Evolutionary conservation across 2,329 filamentous ascomycete species (phyloP).

Genomic region (Scorias spongiosa): DNA sequence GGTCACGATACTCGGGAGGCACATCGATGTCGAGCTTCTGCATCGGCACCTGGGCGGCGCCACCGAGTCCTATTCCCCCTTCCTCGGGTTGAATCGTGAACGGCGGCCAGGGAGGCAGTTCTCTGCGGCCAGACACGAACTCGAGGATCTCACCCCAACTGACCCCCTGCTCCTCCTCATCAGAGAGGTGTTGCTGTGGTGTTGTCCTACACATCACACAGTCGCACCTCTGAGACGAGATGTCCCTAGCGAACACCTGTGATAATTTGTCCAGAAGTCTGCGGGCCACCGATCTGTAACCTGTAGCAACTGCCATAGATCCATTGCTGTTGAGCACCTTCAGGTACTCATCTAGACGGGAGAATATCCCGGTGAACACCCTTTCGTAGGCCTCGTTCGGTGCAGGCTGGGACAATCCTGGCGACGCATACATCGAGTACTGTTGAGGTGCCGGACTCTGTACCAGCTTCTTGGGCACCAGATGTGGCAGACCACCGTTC

Average conservation of each 20-base stretch:
- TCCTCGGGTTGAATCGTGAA: constrained; percentile 53
- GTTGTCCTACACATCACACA: constrained; percentile 66
- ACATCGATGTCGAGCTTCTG: constrained; percentile 86
- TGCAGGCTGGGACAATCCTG: constrained; percentile 26
- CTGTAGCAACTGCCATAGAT: constrained; percentile 85
- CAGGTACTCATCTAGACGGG: constrained; percentile 72
- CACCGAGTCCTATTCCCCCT: constrained; percentile 39
- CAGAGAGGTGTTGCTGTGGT: constrained; percentile 24
- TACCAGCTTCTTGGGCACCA: constrained; percentile 60
- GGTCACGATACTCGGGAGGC: constrained; percentile 80
- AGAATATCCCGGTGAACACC: constrained; percentile 70
- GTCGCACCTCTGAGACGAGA: constrained; percentile 69
- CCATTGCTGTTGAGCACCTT: constrained; percentile 69
- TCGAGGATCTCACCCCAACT: constrained; percentile 95
- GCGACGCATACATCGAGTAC: constrained; percentile 44
- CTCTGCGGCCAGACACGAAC: constrained; percentile 73
- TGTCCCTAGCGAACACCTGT: constrained; percentile 83
- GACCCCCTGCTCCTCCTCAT: constrained; percentile 49
- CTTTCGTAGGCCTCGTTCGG: constrained; percentile 23
- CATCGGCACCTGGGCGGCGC: constrained; percentile 41
- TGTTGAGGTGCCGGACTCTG: constrained; percentile 40
- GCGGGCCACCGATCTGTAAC: constrained; percentile 86
- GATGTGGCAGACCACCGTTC: constrained; percentile 62
- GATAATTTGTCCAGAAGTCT: constrained; percentile 79
- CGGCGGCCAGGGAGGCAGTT: constrained; percentile 77